phyloP scores from a whole-genome alignment of 2,329 filamentous ascomycete genomes.

The Beauveria caledonica region DNA sequence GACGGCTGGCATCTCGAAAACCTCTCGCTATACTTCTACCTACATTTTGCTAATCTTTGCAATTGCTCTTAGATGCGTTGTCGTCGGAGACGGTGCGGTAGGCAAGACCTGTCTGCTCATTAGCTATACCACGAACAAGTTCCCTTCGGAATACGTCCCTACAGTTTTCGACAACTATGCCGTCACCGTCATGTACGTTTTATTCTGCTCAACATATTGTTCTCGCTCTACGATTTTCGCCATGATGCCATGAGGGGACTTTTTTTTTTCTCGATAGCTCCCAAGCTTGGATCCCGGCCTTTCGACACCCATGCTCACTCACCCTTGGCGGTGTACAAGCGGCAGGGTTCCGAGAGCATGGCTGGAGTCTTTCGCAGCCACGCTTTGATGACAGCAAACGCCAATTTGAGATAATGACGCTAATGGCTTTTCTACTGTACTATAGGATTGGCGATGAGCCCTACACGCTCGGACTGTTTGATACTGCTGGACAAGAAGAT shows the following conservation, averaged over 20 bases:
- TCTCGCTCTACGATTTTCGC: neutral
- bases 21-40: neutral
- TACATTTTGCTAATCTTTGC: slow-evolving; percentile 3
- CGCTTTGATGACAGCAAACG: neutral
- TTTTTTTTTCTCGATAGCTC: neutral
- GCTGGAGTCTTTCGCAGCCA: neutral
- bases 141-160: slow-evolving; percentile 98
- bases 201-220: slow-evolving; percentile 1
- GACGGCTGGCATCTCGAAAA: neutral
- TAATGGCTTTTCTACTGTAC: neutral
- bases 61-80: slow-evolving; percentile 67
- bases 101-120: slow-evolving; percentile 99
- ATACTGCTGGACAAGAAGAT: slow-evolving; percentile 99
- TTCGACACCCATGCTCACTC: neutral
- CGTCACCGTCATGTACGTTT: slow-evolving; percentile 94
- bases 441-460: slow-evolving; percentile 96
- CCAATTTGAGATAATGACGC: neutral
- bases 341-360: slow-evolving; percentile 1
- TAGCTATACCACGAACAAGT: slow-evolving; percentile 99
- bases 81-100: slow-evolving; percentile 97
- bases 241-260: neutral
- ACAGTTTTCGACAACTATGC: slow-evolving; percentile 99
- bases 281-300: neutral
- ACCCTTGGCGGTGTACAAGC: slow-evolving; percentile 4
- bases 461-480: slow-evolving; percentile 93